Evolutionary conservation across 1,284 basidiomycete genomes (phyloP).

Genomic region (Austropuccinia psidii): DNA sequence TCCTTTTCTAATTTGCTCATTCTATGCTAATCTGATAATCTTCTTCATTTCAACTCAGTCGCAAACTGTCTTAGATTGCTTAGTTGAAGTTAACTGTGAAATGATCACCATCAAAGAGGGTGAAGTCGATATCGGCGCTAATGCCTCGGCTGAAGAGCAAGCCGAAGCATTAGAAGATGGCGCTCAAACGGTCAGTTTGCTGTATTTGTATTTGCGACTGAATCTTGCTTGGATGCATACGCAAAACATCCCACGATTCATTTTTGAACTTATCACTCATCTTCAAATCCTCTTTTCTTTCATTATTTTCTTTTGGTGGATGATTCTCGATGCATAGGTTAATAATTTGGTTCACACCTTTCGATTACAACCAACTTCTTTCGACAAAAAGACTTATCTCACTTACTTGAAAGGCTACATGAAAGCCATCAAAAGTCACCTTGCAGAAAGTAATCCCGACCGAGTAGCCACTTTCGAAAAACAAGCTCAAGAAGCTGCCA

Average conservation of each 20-base stretch:
- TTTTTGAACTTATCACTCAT: neutral
- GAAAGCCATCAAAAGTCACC: constrained; percentile 63
- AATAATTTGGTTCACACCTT: constrained; percentile 93
- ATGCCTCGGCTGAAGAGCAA: constrained; percentile 67
- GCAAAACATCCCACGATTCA: too few species aligned
- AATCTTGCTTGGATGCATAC: too few species aligned
- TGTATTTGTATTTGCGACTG: too few species aligned
- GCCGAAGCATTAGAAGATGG: constrained; percentile 78
- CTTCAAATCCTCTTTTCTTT: constrained; percentile 40
- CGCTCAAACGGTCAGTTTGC: constrained; percentile 45
- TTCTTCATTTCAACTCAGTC: constrained; percentile 20
- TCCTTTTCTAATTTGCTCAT: neutral
- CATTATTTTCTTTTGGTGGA: neutral
- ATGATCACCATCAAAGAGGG: constrained; percentile 69
- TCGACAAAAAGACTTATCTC: constrained; percentile 88
- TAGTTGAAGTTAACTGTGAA: constrained; percentile 80
- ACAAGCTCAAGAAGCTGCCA: constrained; percentile 54
- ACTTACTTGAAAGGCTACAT: constrained; percentile 82
- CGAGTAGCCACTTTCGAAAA: constrained; percentile 75
- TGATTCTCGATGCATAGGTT: constrained; percentile 54
- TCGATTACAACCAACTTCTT: constrained; percentile 72
- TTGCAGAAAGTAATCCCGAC: constrained; percentile 56
- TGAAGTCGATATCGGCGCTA: constrained; percentile 79
- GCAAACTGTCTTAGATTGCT: constrained; percentile 72
- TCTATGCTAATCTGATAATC: neutral